A percentile compares a stretch with the other conserved stretches of the same genome.
Evolutionary conservation across 1,139 yeast species (phyloP).

Genomic region (Sugiyamaella pinicola): DNA sequence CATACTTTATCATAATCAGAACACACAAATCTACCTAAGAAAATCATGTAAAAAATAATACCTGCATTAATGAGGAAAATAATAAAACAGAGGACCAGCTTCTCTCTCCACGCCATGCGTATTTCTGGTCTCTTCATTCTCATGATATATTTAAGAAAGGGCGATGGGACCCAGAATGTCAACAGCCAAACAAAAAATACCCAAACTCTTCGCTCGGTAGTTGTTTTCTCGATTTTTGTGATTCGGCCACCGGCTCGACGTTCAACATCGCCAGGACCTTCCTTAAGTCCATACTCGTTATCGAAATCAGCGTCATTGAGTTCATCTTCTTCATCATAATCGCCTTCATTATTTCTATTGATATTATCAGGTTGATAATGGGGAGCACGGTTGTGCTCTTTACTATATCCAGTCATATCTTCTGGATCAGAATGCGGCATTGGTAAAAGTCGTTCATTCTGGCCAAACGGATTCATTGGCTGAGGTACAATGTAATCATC

Average conservation of each 20-base stretch:
- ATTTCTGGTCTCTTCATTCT: constrained; percentile 46
- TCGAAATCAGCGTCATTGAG: constrained; percentile 32
- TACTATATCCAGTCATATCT: constrained; percentile 9
- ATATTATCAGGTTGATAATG: background rate
- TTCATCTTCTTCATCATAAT: constrained; percentile 30
- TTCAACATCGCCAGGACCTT: constrained; percentile 32
- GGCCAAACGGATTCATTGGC: constrained; percentile 11
- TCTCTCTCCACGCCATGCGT: constrained; percentile 48
- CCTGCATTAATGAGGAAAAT: constrained; percentile 43
- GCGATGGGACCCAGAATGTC: constrained; percentile 47
- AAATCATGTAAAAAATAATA: constrained; percentile 47
- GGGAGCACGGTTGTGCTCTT: constrained; percentile 8
- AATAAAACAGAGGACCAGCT: constrained; percentile 42
- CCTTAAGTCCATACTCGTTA: constrained; percentile 33
- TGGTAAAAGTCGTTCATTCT: constrained; percentile 17
- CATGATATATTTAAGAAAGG: constrained; percentile 39
- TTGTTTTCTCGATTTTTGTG: constrained; percentile 37
- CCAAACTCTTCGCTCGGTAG: constrained; percentile 43
- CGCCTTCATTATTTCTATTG: constrained; percentile 28
- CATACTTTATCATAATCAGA: constrained; percentile 48
- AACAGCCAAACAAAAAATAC: constrained; percentile 44
- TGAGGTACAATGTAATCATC: constrained; percentile 13
- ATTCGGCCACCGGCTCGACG: constrained; percentile 20
- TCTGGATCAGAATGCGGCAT: background rate
- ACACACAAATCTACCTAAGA: constrained; percentile 44